Conservation (phyloP, 2,329 filamentous ascomycete genomes). For the Trichophyton equinum region DNA sequence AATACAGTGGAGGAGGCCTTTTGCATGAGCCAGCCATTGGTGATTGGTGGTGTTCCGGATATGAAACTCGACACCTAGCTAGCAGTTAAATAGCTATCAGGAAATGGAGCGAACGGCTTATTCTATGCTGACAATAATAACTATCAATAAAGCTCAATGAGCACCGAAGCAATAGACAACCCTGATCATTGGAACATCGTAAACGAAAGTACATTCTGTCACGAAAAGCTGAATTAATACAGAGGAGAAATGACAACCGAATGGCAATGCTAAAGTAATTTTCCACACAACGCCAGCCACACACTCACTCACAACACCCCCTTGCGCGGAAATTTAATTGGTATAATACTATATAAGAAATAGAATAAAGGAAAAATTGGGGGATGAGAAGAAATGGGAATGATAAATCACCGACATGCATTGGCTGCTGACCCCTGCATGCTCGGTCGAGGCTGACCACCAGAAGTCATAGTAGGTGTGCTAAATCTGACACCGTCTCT, state of each 20-base stretch:
- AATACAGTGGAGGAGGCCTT: no score
- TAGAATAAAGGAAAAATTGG: background rate
- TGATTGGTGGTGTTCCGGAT: no score
- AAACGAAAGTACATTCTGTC: conserved; percentile 1
- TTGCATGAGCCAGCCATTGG: no score
- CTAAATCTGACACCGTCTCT: conserved; percentile 29
- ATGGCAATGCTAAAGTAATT: background rate
- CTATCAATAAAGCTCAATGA: background rate
- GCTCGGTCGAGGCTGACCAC: conserved; percentile 7
- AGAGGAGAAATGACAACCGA: background rate
- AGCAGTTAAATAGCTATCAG: no score
- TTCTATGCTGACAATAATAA: no score
- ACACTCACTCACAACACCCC: background rate
- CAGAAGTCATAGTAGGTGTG: conserved; percentile 24
- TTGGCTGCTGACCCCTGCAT: background rate
- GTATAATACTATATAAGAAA: conserved; percentile 3
- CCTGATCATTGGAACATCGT: background rate
- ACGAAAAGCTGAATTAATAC: background rate
- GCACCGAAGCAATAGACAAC: background rate
- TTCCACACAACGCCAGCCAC: background rate
- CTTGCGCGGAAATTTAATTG: background rate
- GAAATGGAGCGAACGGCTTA: no score
- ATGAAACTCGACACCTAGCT: no score
- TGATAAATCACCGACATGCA: background rate
- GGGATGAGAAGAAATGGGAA: background rate